These are phyloP conservation scores for Fusarium odoratissimum DNA, from an alignment of 2,329 filamentous ascomycete genomes.

Conservation along the genomic window DNA sequence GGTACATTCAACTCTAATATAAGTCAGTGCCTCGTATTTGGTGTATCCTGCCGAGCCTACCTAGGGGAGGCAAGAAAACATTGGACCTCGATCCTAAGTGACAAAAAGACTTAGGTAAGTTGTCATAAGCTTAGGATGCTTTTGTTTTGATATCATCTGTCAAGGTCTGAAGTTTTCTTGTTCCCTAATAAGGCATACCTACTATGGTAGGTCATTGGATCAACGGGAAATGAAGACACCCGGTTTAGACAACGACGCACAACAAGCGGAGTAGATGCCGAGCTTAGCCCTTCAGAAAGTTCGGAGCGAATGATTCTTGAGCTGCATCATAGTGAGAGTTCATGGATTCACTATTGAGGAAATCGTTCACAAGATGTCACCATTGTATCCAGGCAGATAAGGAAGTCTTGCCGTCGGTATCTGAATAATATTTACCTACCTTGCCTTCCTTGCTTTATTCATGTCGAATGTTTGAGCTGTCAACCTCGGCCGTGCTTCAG, in stretches of 20 bases:
- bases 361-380: not conserved
- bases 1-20: not conserved
- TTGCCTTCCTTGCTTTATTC: not conserved
- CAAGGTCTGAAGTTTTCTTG: not conserved
- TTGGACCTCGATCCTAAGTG: not conserved
- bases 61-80: not conserved
- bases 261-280: slow-evolving; percentile 3
- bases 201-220: slow-evolving; percentile 31
- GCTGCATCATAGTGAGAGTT: not conserved
- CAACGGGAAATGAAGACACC: slow-evolving; percentile 36
- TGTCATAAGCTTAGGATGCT: not conserved
- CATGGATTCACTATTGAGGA: not conserved
- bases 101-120: not conserved
- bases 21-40: not conserved
- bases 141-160: not conserved
- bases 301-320: not conserved
- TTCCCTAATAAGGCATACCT: not conserved
- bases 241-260: slow-evolving; percentile 5
- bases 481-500: slow-evolving; percentile 36
- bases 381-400: not conserved
- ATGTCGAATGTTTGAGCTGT: not conserved
- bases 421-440: not conserved
- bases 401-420: not conserved
- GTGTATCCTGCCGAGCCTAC: slow-evolving; percentile 7
- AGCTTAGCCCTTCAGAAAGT: not conserved